These are phyloP conservation scores for Ochromonas danica DNA, from an alignment of 108 stramenopile species.

Conservation along the genomic window DNA sequence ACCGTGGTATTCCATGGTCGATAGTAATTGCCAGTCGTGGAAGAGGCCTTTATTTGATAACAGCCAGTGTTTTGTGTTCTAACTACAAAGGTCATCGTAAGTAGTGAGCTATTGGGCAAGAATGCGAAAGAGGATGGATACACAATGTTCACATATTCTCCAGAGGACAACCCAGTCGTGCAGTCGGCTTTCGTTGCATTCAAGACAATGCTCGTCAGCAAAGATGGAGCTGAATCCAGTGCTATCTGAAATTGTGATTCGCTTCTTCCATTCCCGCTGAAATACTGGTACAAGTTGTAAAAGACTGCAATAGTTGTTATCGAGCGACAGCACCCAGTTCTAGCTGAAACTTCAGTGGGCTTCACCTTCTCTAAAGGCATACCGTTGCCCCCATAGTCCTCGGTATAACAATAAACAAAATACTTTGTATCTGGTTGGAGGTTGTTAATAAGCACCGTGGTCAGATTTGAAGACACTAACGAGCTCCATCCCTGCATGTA, in stretches of 20 bases:
- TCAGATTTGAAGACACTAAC: background rate
- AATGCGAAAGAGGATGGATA: background rate
- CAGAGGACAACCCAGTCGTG: background rate
- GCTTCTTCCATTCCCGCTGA: background rate
- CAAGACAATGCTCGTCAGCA: background rate
- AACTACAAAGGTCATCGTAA: background rate
- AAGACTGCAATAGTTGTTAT: background rate
- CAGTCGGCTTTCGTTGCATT: background rate
- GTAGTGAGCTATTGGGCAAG: background rate
- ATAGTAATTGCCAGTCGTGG: background rate
- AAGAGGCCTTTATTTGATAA: background rate
- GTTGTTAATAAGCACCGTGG: background rate
- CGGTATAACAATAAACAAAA: background rate
- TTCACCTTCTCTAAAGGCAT: slow-evolving; percentile 1
- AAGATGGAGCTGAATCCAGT: too few relatives aligned
- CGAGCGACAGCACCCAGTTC: background rate
- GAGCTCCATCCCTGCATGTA: background rate
- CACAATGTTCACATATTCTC: background rate
- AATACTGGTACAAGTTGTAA: background rate
- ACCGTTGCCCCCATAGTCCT: background rate
- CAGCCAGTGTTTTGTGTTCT: background rate
- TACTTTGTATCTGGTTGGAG: background rate
- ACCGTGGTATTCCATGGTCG: too few relatives aligned
- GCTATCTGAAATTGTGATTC: too few relatives aligned
- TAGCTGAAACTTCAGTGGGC: background rate